phyloP scores from a whole-genome alignment of 139 green algal genomes.

The Dunaliella primolecta region DNA sequence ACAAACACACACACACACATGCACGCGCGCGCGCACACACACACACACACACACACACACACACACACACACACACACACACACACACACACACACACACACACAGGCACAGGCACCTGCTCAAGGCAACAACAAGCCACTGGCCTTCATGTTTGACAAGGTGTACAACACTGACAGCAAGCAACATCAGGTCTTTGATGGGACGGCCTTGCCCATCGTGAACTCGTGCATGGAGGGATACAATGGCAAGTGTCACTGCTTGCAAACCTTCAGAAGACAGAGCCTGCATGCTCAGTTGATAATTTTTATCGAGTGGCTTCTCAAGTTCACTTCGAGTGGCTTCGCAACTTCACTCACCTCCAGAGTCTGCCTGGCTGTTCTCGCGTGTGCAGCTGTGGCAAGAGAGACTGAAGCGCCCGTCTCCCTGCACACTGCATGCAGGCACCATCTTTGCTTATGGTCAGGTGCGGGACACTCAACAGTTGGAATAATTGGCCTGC shows the following conservation, averaged over 20 bases:
- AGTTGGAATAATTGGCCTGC: no score
- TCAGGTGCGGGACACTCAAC: no score
- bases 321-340: no score
- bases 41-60: neutral
- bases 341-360: no score
- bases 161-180: slow-evolving; percentile 63
- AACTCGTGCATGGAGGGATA: slow-evolving; percentile 75
- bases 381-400: no score
- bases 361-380: no score
- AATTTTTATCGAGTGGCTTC: no score
- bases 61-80: slow-evolving; percentile 13
- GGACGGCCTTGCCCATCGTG: slow-evolving; percentile 64
- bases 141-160: slow-evolving; percentile 71
- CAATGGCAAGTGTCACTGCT: no score
- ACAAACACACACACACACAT: neutral
- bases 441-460: slow-evolving; percentile 81
- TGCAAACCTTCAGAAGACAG: no score
- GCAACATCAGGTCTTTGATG: slow-evolving; percentile 69
- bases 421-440: no score
- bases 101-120: neutral
- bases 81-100: neutral
- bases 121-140: slow-evolving; percentile 36
- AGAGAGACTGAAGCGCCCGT: no score
- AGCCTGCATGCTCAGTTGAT: no score
- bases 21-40: neutral